Conservation (phyloP, 345 rosid genomes). For the Eucalyptus melliodora region DNA sequence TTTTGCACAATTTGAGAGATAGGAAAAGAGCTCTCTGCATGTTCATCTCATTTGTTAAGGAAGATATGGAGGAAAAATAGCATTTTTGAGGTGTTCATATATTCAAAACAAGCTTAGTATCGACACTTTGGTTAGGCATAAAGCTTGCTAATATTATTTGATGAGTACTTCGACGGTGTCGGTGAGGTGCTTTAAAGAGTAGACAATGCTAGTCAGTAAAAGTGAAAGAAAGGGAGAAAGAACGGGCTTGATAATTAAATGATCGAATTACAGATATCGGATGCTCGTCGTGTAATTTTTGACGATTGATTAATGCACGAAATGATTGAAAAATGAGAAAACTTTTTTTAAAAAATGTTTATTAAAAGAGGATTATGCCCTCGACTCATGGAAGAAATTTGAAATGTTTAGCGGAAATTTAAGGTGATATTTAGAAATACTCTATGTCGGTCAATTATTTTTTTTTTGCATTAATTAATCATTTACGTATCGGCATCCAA, state of each 20-base stretch:
- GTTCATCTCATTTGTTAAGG: not conserved
- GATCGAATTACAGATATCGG: not conserved
- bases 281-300: not conserved
- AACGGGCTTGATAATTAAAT: not conserved
- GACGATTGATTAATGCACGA: not conserved
- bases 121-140: accelerated
- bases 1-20: too few relatives aligned
- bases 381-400: not conserved
- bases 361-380: not conserved
- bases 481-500: not conserved
- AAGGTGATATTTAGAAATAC: not conserved
- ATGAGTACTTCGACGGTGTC: not conserved
- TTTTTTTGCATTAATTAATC: not conserved
- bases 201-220: not conserved
- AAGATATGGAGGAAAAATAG: not conserved
- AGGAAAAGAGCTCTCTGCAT: not conserved
- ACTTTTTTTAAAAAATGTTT: not conserved
- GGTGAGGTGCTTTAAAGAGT: too few relatives aligned
- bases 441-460: not conserved
- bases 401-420: not conserved
- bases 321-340: not conserved
- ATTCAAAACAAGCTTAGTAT: not conserved
- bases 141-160: not conserved
- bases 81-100: not conserved
- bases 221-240: not conserved